Evolutionary conservation across 768 basidiomycete genomes (phyloP), one percentile per base, ranked within the genome.

Genomic region (Paxillus rubicundulus): DNA sequence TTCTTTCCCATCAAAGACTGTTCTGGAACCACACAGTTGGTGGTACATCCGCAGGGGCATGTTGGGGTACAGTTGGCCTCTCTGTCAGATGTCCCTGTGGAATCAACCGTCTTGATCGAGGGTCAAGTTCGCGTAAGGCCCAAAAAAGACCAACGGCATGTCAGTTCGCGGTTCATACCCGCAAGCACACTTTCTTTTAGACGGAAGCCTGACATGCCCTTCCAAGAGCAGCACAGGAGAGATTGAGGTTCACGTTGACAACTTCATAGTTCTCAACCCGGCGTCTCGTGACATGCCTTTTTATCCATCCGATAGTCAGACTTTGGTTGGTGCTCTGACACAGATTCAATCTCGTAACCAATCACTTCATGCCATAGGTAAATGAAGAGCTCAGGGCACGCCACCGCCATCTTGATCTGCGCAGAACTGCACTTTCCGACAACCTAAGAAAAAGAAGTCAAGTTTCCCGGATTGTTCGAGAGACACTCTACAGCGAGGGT

Each of bases 1-100:
- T 98, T 98, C 76, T 92, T 88, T 73, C 86, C 85, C 30, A 79
- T 97, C 66, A 87, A 82, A 62, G 93, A 95, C 70, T 77, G 85
- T 39, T 78, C 78, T 57, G 89, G 90, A 33, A 82, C 78, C 0
- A 81, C 87, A 3, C 94, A 98, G 70, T 84, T 98, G 53, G 79
- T 92, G 65, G 78, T 82, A 40, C 71, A 81, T 64, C 78, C 81
- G 58, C 62, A 73, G 56, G 57, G 69, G 6, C 56, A 20, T 48
- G 32, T 55, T 45, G 47, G 36, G 42, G 59, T 61, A 57, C 33
- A 65, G 52, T 67, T 79, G 45, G 64, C 74, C 20, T 56, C 68
- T 36, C 79, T 94, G 57, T 77, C 84, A 47, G 70, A 74, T 36
- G 74, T 89, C 30, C 87, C 92, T 50, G 71, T 85, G 49, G 90